phyloP scores from a whole-genome alignment of 2,329 filamentous ascomycete species.

The Thelonectria olida region DNA sequence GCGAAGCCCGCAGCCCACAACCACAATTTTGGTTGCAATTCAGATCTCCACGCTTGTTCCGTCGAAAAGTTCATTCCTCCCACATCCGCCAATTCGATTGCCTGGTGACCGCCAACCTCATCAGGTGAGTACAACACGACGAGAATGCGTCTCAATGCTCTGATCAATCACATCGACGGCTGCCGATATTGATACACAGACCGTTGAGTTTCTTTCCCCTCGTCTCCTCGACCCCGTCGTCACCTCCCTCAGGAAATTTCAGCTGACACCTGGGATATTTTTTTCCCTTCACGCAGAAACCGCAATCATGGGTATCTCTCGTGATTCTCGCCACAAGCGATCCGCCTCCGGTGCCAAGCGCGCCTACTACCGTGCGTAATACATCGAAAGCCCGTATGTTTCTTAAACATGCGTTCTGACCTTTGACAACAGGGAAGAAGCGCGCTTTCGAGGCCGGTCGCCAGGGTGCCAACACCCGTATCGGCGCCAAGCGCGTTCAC shows the following conservation, averaged over 20 bases:
- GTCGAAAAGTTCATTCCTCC: slow-evolving; percentile 50
- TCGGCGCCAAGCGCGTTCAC: slow-evolving; percentile 96
- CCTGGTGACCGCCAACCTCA: slow-evolving; percentile 58
- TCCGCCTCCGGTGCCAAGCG: slow-evolving; percentile 98
- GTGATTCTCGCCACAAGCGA: slow-evolving; percentile 99
- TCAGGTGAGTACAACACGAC: slow-evolving; percentile 54
- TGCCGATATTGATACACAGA: slow-evolving; percentile 33
- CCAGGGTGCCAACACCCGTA: slow-evolving; percentile 99
- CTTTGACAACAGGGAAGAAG: slow-evolving; percentile 84
- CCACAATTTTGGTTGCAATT: slow-evolving; percentile 50
- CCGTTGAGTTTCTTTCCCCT: slow-evolving; percentile 33
- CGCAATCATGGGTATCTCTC: slow-evolving; percentile 99
- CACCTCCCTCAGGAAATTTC: background rate
- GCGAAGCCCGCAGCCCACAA: slow-evolving; percentile 50
- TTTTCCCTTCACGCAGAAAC: slow-evolving; percentile 60
- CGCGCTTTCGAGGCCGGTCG: slow-evolving; percentile 99
- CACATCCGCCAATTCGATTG: slow-evolving; percentile 56
- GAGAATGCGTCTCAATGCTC: slow-evolving; percentile 32
- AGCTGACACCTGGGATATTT: slow-evolving; percentile 34
- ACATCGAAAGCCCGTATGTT: slow-evolving; percentile 74
- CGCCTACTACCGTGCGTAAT: slow-evolving; percentile 83
- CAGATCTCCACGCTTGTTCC: slow-evolving; percentile 43
- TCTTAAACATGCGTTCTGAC: slow-evolving; percentile 75
- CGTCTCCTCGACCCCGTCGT: background rate
- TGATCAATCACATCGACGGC: slow-evolving; percentile 35